Evolutionary conservation across 306 rosid species (phyloP).

Genomic region (Pterocarpus santalinus): DNA sequence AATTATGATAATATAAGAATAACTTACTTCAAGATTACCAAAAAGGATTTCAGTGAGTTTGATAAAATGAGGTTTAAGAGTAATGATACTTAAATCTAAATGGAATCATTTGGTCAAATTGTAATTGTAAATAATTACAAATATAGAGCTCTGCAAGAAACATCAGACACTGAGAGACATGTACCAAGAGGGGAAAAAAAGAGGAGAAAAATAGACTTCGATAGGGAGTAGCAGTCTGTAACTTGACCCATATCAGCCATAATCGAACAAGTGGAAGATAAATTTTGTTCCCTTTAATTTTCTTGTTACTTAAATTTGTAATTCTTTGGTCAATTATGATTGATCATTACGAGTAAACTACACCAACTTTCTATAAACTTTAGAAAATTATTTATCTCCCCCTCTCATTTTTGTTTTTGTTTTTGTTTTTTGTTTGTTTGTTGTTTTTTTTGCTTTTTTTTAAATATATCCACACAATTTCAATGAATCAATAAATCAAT

Average conservation of each 20-base stretch:
- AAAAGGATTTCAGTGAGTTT: neutral
- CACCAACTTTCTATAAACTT: constrained; percentile 3
- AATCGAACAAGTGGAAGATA: neutral
- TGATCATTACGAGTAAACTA: neutral
- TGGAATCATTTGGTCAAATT: neutral
- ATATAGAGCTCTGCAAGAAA: neutral
- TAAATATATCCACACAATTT: neutral
- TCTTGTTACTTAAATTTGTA: neutral
- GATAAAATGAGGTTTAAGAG: neutral
- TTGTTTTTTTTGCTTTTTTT: too few species aligned
- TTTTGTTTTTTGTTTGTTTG: too few species aligned
- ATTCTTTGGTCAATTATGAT: neutral
- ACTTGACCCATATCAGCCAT: neutral
- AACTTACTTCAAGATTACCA: neutral
- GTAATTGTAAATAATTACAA: neutral
- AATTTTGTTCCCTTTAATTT: neutral
- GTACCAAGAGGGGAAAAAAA: neutral
- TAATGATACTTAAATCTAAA: neutral
- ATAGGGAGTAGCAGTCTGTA: neutral
- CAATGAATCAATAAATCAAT: constrained; percentile 1
- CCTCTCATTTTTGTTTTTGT: too few species aligned
- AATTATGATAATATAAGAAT: neutral
- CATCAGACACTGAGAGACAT: neutral
- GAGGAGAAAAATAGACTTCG: neutral
- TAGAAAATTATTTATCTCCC: neutral